phyloP scores from a whole-genome alignment of 768 basidiomycete genomes.

The Leccinum aurantiacum region DNA sequence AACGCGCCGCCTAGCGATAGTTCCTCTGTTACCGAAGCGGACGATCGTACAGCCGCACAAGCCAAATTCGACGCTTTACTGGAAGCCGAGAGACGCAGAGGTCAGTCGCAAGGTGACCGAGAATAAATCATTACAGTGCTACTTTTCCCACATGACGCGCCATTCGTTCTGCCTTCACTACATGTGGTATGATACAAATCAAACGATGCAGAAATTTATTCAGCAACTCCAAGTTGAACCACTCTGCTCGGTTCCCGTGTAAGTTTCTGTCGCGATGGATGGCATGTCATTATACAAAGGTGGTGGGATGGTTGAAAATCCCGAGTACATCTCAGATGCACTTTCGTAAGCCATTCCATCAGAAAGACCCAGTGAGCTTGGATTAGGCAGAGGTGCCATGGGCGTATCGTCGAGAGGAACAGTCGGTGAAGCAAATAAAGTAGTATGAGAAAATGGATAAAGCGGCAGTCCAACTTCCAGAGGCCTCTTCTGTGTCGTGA shows the following conservation, averaged over 20 bases:
- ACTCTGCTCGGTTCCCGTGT: constrained; percentile 6
- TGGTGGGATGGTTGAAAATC: constrained; percentile 4
- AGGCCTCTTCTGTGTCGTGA: constrained; percentile 79
- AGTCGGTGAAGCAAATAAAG: constrained; percentile 56
- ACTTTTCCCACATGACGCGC: background rate
- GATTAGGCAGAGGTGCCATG: constrained; percentile 32
- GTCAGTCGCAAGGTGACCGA: constrained; percentile 23
- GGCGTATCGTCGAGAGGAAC: constrained; percentile 31
- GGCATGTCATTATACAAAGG: constrained; percentile 6
- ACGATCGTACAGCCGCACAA: constrained; percentile 47
- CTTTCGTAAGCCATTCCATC: constrained; percentile 5
- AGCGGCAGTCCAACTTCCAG: constrained; percentile 78
- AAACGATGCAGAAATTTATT: constrained; percentile 9
- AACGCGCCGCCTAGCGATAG: constrained; percentile 7
- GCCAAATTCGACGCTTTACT: constrained; percentile 58
- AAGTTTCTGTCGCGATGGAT: constrained; percentile 10
- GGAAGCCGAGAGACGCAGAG: constrained; percentile 52
- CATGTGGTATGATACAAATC: constrained; percentile 7
- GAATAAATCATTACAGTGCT: constrained; percentile 2
- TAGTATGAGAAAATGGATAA: constrained; percentile 75
- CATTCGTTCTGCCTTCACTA: constrained; percentile 1
- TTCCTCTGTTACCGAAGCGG: constrained; percentile 14
- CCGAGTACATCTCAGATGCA: constrained; percentile 13
- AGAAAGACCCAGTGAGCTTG: constrained; percentile 9
- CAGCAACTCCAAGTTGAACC: constrained; percentile 8